These are phyloP conservation scores for Elaeis guineensis DNA, from an alignment of 176 grass and related monocot species.

Conservation along the genomic window DNA sequence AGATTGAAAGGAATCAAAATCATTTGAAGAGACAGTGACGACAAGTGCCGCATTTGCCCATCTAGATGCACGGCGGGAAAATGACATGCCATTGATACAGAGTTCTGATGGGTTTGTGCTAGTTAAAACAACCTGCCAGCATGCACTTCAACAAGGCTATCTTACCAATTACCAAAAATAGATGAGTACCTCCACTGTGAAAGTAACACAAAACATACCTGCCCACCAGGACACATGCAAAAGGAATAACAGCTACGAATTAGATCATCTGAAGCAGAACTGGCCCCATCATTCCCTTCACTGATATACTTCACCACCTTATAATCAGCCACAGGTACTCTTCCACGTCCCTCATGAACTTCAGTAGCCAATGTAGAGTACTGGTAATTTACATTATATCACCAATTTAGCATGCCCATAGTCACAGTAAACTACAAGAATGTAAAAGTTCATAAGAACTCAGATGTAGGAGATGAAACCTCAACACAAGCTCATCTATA, in stretches of 20 bases:
- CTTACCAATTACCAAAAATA: conserved; percentile 6
- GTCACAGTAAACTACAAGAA: too few relatives aligned
- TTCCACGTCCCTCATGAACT: conserved; percentile 72
- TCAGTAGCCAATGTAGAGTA: conserved; percentile 80
- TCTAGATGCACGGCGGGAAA: conserved; percentile 73
- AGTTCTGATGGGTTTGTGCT: conserved; percentile 84
- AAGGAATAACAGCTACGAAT: conserved; percentile 85
- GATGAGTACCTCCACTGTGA: not conserved
- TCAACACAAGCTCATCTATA: too few relatives aligned
- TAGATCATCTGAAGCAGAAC: conserved; percentile 20
- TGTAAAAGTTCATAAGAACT: too few relatives aligned
- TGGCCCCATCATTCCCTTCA: conserved; percentile 24
- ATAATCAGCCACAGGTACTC: conserved; percentile 99
- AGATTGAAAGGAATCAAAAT: conserved; percentile 54
- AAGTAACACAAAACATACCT: conserved; percentile 29
- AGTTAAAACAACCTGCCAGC: conserved; percentile 83
- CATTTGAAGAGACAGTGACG: conserved; percentile 72
- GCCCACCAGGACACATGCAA: conserved; percentile 99
- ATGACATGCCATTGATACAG: conserved; percentile 99
- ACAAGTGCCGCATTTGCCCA: conserved; percentile 98
- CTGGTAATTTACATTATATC: conserved; percentile 17
- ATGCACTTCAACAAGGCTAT: conserved; percentile 3
- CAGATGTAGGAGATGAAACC: too few relatives aligned
- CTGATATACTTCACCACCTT: conserved; percentile 64
- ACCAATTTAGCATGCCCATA: too few relatives aligned